Evolutionary conservation across 805 yeast genomes (phyloP).

Genomic region (Saturnispora saitoi): DNA sequence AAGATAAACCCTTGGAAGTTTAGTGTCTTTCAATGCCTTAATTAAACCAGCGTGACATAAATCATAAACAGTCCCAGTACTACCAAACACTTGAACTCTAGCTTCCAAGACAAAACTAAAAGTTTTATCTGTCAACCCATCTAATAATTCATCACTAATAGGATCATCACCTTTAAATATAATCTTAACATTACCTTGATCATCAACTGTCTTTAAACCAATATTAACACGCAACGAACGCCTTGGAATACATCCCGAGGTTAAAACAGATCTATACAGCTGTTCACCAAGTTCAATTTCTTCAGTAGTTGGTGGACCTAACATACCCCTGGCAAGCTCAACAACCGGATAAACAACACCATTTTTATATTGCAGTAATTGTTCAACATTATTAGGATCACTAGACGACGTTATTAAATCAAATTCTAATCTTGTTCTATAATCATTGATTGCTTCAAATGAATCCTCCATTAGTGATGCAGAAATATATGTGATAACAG

Average conservation of each 20-base stretch:
- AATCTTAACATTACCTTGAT: constrained; percentile 40
- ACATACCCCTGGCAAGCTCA: constrained; percentile 64
- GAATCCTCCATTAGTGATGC: constrained; percentile 57
- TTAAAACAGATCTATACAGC: constrained; percentile 50
- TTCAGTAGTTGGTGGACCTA: constrained; percentile 78
- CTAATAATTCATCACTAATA: constrained; percentile 15
- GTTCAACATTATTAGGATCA: constrained; percentile 8
- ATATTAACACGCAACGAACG: constrained; percentile 47
- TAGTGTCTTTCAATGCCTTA: constrained; percentile 49
- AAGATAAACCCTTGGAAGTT: constrained; percentile 59
- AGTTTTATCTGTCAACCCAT: constrained; percentile 33
- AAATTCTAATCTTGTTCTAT: constrained; percentile 31
- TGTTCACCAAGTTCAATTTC: constrained; percentile 69
- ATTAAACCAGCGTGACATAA: constrained; percentile 62
- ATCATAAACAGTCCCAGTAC: constrained; percentile 78
- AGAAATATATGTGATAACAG: constrained; percentile 62
- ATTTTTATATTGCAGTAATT: constrained; percentile 17
- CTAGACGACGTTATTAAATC: constrained; percentile 24
- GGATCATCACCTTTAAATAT: constrained; percentile 35
- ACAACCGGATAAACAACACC: constrained; percentile 62
- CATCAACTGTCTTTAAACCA: constrained; percentile 42
- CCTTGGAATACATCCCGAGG: constrained; percentile 44
- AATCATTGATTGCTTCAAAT: constrained; percentile 35
- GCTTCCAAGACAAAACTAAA: constrained; percentile 61
- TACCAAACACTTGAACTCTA: constrained; percentile 64